These are phyloP conservation scores for Pythium folliculosum DNA, from an alignment of 352 stramenopile species.

Conservation along the genomic window DNA sequence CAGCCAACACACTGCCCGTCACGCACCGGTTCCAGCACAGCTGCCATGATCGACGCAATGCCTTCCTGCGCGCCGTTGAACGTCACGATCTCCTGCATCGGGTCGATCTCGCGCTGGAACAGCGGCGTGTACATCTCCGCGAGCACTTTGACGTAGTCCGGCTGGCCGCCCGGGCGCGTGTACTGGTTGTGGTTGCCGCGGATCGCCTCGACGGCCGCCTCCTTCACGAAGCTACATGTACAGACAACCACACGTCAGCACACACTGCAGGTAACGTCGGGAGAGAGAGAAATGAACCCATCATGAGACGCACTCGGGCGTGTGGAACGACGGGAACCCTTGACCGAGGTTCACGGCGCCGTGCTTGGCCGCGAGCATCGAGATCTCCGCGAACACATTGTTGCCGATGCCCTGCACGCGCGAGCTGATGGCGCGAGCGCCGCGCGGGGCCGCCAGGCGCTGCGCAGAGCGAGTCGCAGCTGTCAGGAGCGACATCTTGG, in stretches of 20 bases:
- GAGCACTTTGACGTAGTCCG: constrained; percentile 76
- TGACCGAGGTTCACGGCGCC: constrained; percentile 94
- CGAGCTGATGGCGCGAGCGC: constrained; percentile 49
- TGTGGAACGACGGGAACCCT: constrained; percentile 96
- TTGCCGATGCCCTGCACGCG: constrained; percentile 63
- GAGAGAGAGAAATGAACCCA: background rate
- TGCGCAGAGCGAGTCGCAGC: background rate
- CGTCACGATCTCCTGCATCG: constrained; percentile 81
- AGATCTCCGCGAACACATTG: constrained; percentile 90
- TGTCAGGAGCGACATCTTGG: constrained; percentile 2
- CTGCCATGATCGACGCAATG: constrained; percentile 79
- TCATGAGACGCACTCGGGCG: constrained; percentile 47
- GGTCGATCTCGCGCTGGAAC: constrained; percentile 63
- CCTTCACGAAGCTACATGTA: constrained; percentile 79
- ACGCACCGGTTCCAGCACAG: constrained; percentile 67
- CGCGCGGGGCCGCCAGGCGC: background rate
- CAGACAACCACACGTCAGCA: background rate
- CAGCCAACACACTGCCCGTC: background rate
- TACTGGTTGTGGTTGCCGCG: constrained; percentile 86
- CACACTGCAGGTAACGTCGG: background rate
- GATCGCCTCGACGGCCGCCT: constrained; percentile 85
- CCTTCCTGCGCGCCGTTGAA: constrained; percentile 89
- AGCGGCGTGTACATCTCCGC: constrained; percentile 80
- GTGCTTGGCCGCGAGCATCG: constrained; percentile 77
- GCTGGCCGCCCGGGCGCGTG: constrained; percentile 83